Evolutionary conservation across 495 filamentous ascomycete genomes (phyloP).

Genomic region (Daldinia concentrica): DNA sequence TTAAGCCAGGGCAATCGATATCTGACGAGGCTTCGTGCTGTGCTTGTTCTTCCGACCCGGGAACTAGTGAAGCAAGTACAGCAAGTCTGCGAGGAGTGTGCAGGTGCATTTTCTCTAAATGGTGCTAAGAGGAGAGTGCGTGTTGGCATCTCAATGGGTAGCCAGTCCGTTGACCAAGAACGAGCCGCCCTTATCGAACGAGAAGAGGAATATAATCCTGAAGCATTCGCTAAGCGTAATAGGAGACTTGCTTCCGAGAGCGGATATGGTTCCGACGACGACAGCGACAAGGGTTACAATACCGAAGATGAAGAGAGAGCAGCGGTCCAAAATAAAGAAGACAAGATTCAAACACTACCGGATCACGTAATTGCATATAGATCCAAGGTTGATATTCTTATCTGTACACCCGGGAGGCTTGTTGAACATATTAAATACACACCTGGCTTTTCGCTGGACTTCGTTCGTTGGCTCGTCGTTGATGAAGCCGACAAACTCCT

Average conservation of each 20-base stretch:
- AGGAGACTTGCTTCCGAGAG: constrained; percentile 26
- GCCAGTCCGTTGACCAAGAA: constrained; percentile 77
- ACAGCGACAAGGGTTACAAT: constrained; percentile 39
- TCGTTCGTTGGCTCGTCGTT: constrained; percentile 85
- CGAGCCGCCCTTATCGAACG: constrained; percentile 70
- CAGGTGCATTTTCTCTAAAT: constrained; percentile 54
- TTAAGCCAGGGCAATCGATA: constrained; percentile 62
- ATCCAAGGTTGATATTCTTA: constrained; percentile 85
- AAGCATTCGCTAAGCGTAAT: constrained; percentile 44
- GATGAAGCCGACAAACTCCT: constrained; percentile 95
- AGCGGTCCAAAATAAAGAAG: constrained; percentile 42
- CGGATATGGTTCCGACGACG: constrained; percentile 23
- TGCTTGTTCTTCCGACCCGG: constrained; percentile 89
- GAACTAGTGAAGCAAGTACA: constrained; percentile 88
- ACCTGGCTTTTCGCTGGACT: constrained; percentile 76
- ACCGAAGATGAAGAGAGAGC: constrained; percentile 46
- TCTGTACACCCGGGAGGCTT: constrained; percentile 90
- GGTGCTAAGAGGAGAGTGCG: constrained; percentile 68
- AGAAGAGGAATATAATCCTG: constrained; percentile 59
- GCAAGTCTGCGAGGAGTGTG: constrained; percentile 73
- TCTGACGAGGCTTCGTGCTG: constrained; percentile 70
- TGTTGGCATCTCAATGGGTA: constrained; percentile 84
- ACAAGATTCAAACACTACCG: constrained; percentile 55
- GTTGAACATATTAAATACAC: constrained; percentile 91
- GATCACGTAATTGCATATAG: constrained; percentile 69